A percentile compares a stretch with the other conserved stretches of the same genome.
Conservation (phyloP, 2,329 filamentous ascomycete genomes). For the Fusarium odoratissimum region DNA sequence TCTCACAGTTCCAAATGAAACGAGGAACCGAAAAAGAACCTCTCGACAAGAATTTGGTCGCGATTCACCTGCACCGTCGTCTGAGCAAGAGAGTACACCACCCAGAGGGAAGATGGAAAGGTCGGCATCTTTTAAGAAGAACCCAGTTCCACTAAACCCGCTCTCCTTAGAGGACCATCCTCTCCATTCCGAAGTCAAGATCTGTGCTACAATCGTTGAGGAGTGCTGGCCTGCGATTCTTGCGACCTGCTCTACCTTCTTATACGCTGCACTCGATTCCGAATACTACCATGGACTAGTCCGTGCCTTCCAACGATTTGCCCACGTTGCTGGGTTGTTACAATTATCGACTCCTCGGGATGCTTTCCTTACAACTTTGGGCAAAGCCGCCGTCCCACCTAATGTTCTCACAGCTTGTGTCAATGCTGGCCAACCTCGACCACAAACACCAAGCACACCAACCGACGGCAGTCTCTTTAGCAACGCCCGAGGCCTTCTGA, state of each 20-base stretch:
- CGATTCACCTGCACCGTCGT: constrained; percentile 56
- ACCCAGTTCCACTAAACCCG: constrained; percentile 86
- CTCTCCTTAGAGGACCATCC: constrained; percentile 79
- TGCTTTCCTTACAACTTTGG: constrained; percentile 92
- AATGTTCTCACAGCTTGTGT: constrained; percentile 75
- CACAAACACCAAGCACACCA: constrained; percentile 57
- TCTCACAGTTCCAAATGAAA: constrained; percentile 83
- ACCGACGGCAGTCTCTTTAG: constrained; percentile 71
- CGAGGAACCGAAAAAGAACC: constrained; percentile 63
- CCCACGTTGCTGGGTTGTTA: constrained; percentile 91
- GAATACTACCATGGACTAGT: constrained; percentile 95
- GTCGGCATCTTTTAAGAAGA: constrained; percentile 76
- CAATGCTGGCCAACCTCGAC: constrained; percentile 59
- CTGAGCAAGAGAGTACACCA: constrained; percentile 50
- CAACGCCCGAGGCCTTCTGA: constrained; percentile 78
- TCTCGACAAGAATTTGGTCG: constrained; percentile 58
- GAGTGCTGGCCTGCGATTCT: constrained; percentile 96
- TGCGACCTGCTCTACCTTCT: constrained; percentile 93
- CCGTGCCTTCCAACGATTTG: constrained; percentile 92
- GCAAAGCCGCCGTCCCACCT: constrained; percentile 90
- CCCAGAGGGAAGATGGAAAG: constrained; percentile 61
- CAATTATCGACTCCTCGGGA: constrained; percentile 88
- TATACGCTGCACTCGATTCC: constrained; percentile 90
- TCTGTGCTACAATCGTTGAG: constrained; percentile 85
- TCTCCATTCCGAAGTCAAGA: constrained; percentile 75